These are phyloP conservation scores for Neonectria magnoliae DNA, from an alignment of 2,329 filamentous ascomycete genomes.

Conservation along the genomic window DNA sequence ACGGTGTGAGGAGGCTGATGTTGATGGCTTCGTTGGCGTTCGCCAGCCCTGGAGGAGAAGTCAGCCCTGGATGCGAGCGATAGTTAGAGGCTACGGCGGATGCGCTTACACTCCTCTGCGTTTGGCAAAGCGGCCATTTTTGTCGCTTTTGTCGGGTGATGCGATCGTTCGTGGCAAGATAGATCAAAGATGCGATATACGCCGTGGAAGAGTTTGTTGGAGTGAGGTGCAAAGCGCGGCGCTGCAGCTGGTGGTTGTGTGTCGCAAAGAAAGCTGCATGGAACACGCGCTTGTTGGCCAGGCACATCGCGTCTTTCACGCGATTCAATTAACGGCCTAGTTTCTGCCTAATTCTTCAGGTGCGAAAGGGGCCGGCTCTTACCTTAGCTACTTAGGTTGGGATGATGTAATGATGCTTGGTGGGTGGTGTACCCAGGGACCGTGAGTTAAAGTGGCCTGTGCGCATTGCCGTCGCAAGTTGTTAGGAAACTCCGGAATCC, in stretches of 20 bases:
- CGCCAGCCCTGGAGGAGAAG: conserved; percentile 60
- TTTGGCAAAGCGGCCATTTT: conserved; percentile 46
- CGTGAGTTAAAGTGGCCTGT: conserved; percentile 30
- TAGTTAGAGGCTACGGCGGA: too few relatives aligned
- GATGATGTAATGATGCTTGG: conserved; percentile 37
- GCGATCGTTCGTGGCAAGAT: neutral
- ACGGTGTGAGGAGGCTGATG: conserved; percentile 67
- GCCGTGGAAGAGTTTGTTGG: neutral
- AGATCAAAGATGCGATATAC: conserved; percentile 12
- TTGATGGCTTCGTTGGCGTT: conserved; percentile 70
- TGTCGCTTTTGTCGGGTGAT: neutral
- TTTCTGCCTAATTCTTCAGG: conserved; percentile 34
- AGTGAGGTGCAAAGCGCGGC: conserved; percentile 8
- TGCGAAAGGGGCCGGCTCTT: neutral
- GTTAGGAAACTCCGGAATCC: conserved; percentile 24
- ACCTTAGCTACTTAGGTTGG: neutral
- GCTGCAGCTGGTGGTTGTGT: conserved; percentile 1
- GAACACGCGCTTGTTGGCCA: conserved; percentile 20
- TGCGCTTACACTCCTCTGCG: conserved; percentile 48
- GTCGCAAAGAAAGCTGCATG: conserved; percentile 23
- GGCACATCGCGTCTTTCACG: conserved; percentile 31
- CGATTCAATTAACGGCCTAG: conserved; percentile 39
- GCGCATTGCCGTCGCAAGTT: conserved; percentile 37
- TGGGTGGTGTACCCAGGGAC: too few relatives aligned
- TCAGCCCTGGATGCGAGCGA: conserved; percentile 34